These are phyloP conservation scores for Brasilioporus rufonigricans DNA, from an alignment of 768 basidiomycete species.

Conservation along the genomic window DNA sequence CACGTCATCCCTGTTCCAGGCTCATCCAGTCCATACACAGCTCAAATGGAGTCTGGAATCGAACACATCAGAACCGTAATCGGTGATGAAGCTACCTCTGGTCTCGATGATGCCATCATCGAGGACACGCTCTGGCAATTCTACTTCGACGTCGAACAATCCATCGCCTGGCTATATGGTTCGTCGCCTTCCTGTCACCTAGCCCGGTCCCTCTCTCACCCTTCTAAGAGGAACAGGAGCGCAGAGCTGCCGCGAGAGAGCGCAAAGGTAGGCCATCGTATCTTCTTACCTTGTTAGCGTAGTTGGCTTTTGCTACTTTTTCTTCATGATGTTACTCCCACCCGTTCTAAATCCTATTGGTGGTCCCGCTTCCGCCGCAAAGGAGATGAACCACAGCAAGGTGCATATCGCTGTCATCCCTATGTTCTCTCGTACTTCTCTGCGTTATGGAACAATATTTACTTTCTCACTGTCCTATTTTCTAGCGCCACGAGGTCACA, in stretches of 20 bases:
- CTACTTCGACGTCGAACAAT: slow-evolving; percentile 81
- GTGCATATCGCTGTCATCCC: slow-evolving; percentile 44
- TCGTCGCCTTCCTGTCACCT: slow-evolving; percentile 25
- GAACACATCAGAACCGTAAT: slow-evolving; percentile 66
- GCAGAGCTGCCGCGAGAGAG: slow-evolving; percentile 60
- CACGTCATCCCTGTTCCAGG: neutral
- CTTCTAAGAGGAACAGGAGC: slow-evolving; percentile 63
- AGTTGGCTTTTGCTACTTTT: slow-evolving; percentile 35
- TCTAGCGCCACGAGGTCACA: slow-evolving; percentile 19
- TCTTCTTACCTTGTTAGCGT: slow-evolving; percentile 25
- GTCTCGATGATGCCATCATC: slow-evolving; percentile 72
- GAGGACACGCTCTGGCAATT: slow-evolving; percentile 82
- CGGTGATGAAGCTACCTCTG: slow-evolving; percentile 62
- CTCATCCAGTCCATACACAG: slow-evolving; percentile 34
- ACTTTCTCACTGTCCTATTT: slow-evolving; percentile 18
- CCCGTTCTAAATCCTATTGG: slow-evolving; percentile 32
- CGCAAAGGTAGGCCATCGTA: slow-evolving; percentile 76
- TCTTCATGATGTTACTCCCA: slow-evolving; percentile 30
- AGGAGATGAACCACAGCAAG: slow-evolving; percentile 47
- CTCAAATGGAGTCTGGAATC: slow-evolving; percentile 67
- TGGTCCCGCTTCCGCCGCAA: slow-evolving; percentile 36
- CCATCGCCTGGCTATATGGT: slow-evolving; percentile 76
- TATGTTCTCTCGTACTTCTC: slow-evolving; percentile 29
- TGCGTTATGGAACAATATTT: slow-evolving; percentile 16
- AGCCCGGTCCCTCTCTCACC: neutral